Conservation (phyloP, 2,329 filamentous ascomycete species). For the Colletotrichum tabaci region DNA sequence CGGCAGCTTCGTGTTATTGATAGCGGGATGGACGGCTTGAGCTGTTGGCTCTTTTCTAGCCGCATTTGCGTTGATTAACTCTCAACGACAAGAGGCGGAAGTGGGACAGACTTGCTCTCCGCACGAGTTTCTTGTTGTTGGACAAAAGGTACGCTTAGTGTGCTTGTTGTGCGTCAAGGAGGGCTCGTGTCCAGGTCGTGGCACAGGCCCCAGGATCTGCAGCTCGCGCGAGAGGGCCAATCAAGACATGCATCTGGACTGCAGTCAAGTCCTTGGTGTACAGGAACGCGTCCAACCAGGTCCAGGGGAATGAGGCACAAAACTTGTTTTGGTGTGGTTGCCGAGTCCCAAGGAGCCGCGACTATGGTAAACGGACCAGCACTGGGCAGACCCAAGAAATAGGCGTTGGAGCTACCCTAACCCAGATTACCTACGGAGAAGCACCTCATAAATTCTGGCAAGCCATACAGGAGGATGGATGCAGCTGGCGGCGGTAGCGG, state of each 20-base stretch:
- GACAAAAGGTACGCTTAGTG: slow-evolving; percentile 9
- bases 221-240: slow-evolving; percentile 28
- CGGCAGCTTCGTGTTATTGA: slow-evolving; percentile 20
- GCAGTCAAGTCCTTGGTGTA: slow-evolving; percentile 33
- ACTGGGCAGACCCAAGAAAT: slow-evolving; percentile 15
- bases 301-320: slow-evolving; percentile 16
- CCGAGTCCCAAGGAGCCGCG: background rate
- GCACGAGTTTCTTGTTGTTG: slow-evolving; percentile 18
- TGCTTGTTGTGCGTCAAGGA: slow-evolving; percentile 23
- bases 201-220: slow-evolving; percentile 28
- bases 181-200: slow-evolving; percentile 40
- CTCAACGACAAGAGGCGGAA: background rate
- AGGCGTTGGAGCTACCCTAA: background rate
- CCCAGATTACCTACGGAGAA: background rate
- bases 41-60: slow-evolving; percentile 6
- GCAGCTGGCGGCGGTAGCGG: background rate
- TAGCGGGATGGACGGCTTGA: background rate
- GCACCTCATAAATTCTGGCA: background rate
- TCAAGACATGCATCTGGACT: slow-evolving; percentile 10
- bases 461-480: background rate
- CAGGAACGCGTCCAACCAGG: slow-evolving; percentile 41
- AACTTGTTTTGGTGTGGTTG: slow-evolving; percentile 38
- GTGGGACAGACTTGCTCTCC: background rate
- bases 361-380: slow-evolving; percentile 7
- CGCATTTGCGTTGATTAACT: background rate